Evolutionary conservation across 768 basidiomycete species (phyloP), one percentile per base, ranked within the genome.

Genomic region (Suillus lakei): DNA sequence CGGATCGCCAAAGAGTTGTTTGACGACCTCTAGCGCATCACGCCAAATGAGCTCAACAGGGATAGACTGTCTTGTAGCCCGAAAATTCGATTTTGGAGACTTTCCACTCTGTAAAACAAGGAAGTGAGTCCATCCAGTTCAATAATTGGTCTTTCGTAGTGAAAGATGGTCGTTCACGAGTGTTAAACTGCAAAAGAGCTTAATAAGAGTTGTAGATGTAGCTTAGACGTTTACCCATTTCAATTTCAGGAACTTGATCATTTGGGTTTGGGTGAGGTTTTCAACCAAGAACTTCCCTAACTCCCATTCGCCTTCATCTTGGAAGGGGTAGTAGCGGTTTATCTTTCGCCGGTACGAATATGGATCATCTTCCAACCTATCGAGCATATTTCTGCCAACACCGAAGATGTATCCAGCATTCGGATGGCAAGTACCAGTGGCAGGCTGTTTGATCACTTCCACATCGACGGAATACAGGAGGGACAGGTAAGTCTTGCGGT

Each of bases 261-360:
- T 72, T 26, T 69, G 66, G 1, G 69, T 66, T 70, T 66, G 46
- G 3, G 23, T 63, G 15, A 66, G 32, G 72, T 74, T 48, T 72
- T 76, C 54, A 41, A n/a, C 63, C 36, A 43, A 68, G 62, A 76
- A 79, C 8, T 66, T 71, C 3, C 70, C 77, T 1, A 79, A 46
- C 62, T 79, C 72, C 78, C 79, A 80, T 64, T 81, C 77, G 0
- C 61, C 67, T 21, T 69, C 60, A 7, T 73, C 72, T 9, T 68
- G 61, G 63, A 80, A 81, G 36, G 79, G 80, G 60, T 78, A 79
- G 60, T 73, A 77, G 1, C 68, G 48, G 56, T 75, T 75, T 64
- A 28, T 21, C 38, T 59, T 28, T 23, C 71, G 61, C 36, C 67
- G 34, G 6, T 64, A 21, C 4, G 71, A 65, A 66, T 70, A 65